These are phyloP conservation scores for Penicillium tannophilum DNA, from an alignment of 495 filamentous ascomycete genomes.

Conservation along the genomic window DNA sequence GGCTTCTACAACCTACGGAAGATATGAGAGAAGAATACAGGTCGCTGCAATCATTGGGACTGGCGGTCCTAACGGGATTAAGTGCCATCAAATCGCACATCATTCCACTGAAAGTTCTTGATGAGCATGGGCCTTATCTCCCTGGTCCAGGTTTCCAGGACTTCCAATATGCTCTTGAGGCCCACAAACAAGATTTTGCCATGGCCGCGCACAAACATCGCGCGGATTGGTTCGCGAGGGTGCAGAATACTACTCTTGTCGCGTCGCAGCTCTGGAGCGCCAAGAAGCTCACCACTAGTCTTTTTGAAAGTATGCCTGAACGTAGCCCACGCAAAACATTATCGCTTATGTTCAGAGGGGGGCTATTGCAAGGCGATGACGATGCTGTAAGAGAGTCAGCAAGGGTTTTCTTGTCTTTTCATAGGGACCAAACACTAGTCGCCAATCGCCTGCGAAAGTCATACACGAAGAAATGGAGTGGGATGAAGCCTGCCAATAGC, in stretches of 20 bases:
- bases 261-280: background rate
- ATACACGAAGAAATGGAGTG: constrained; percentile 17
- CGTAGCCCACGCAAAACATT: background rate
- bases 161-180: background rate
- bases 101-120: background rate
- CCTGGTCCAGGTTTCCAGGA: background rate
- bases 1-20: constrained; percentile 1
- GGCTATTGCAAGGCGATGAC: background rate
- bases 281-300: background rate
- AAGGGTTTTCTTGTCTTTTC: background rate
- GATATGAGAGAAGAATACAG: constrained; percentile 1
- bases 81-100: background rate
- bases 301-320: background rate
- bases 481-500: constrained; percentile 7
- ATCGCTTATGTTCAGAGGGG: background rate
- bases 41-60: constrained; percentile 6
- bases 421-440: background rate
- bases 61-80: background rate
- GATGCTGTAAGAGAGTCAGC: background rate
- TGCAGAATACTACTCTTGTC: background rate
- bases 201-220: background rate
- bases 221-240: background rate
- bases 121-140: background rate
- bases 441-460: background rate
- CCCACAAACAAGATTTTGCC: background rate